A percentile compares a stretch with the other conserved stretches of the same genome.
Evolutionary conservation across 1,284 basidiomycete genomes (phyloP).

Genomic region (Marasmius sp.): DNA sequence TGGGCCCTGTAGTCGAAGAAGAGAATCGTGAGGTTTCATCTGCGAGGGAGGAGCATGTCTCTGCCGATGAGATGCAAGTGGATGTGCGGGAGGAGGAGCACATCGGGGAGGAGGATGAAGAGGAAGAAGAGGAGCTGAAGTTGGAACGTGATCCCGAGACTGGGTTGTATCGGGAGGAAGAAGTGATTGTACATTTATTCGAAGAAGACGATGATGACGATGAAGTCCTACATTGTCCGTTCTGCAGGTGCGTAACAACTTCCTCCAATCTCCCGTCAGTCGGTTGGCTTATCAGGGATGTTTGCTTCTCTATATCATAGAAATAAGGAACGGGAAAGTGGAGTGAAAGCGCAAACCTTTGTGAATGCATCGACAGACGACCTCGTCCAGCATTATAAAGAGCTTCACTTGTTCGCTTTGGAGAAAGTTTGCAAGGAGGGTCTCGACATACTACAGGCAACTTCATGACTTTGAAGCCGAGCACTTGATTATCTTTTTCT

Average conservation of each 20-base stretch:
- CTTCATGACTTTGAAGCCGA: background rate
- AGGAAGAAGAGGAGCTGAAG: constrained; percentile 1
- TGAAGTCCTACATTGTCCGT: background rate
- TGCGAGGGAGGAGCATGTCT: too few relatives aligned
- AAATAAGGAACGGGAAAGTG: background rate
- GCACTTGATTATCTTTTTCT: too few relatives aligned
- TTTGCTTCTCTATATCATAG: background rate
- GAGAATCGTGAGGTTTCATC: too few relatives aligned
- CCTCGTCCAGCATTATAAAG: background rate
- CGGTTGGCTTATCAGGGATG: background rate
- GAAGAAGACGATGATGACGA: background rate
- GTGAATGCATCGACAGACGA: background rate
- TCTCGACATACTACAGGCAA: background rate
- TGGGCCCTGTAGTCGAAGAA: too few relatives aligned
- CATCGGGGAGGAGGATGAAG: background rate
- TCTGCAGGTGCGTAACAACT: constrained; percentile 5
- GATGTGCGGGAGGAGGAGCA: too few relatives aligned
- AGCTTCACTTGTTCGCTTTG: background rate
- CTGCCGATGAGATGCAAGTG: too few relatives aligned
- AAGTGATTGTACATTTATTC: background rate
- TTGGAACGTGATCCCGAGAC: background rate
- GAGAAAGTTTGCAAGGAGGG: background rate
- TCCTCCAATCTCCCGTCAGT: background rate
- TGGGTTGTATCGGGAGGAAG: background rate
- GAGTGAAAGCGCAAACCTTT: background rate